A percentile compares a stretch with the other conserved stretches of the same genome.
Evolutionary conservation across 2,329 filamentous ascomycete species (phyloP).

Genomic region (Knufia petricola): DNA sequence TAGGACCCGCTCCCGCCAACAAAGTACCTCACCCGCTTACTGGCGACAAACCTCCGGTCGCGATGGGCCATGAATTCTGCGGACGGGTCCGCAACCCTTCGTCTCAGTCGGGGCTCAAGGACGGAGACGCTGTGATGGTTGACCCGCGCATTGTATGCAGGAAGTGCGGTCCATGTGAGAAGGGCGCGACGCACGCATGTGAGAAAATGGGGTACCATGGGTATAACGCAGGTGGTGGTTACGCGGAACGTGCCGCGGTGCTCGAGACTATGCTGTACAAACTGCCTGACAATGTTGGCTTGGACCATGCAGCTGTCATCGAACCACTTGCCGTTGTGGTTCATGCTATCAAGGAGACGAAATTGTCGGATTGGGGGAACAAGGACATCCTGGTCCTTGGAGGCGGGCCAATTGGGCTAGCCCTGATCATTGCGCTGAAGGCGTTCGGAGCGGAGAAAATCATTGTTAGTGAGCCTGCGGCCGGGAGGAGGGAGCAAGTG

Average conservation of each 20-base stretch:
- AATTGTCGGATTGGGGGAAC: conserved; percentile 3
- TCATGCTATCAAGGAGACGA: conserved; percentile 12
- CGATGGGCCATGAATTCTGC: conserved; percentile 11
- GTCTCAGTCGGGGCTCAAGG: conserved; percentile 9
- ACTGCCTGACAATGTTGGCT: conserved; percentile 14
- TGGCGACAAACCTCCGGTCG: conserved; percentile 5
- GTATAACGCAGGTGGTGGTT: conserved; percentile 10
- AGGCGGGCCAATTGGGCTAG: conserved; percentile 15
- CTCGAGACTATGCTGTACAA: conserved; percentile 9
- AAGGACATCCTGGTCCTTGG: conserved; percentile 15
- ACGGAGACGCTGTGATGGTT: conserved; percentile 12
- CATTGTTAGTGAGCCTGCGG: conserved; percentile 14
- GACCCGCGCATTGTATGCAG: conserved; percentile 8
- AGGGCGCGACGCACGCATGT: conserved; percentile 12
- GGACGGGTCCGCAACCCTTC: conserved; percentile 2
- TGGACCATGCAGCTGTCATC: conserved; percentile 14
- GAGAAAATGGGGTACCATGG: conserved; percentile 12
- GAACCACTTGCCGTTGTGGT: conserved; percentile 15
- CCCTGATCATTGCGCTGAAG: conserved; percentile 11
- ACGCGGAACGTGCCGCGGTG: conserved; percentile 14
- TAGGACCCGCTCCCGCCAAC: conserved; percentile 1
- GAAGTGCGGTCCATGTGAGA: background rate
- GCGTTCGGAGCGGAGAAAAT: conserved; percentile 12
- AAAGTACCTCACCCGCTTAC: background rate
- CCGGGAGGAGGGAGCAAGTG: conserved; percentile 10